These are phyloP conservation scores for Cichorium intybus DNA, from an alignment of 140 eudicot species.

Conservation along the genomic window DNA sequence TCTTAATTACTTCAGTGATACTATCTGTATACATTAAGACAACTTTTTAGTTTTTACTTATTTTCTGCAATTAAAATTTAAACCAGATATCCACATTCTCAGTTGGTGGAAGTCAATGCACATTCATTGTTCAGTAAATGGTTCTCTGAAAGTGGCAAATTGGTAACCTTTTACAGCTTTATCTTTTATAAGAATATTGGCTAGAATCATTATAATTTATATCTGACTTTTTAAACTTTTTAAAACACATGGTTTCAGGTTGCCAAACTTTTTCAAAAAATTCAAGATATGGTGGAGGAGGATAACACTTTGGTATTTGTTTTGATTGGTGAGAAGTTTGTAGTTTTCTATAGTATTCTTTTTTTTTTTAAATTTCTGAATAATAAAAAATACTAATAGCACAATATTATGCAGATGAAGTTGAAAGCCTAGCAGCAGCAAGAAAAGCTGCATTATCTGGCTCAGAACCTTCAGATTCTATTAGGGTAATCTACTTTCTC, in stretches of 20 bases:
- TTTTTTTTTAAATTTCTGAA: background rate
- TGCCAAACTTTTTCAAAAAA: conserved; percentile 91
- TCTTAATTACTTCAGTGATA: background rate
- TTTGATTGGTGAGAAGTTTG: conserved; percentile 76
- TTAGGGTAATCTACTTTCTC: conserved; percentile 54
- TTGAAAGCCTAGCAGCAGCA: conserved; percentile 99
- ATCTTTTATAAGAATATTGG: conserved; percentile 1
- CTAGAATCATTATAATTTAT: background rate
- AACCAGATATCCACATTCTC: conserved; percentile 82
- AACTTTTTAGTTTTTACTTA: conserved; percentile 3
- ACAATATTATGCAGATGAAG: conserved; percentile 73
- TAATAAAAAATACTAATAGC: background rate
- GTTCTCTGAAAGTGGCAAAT: conserved; percentile 98
- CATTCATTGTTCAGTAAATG: conserved; percentile 98
- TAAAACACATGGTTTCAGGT: conserved; percentile 58
- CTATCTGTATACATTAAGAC: conserved; percentile 9
- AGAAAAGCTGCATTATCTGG: conserved; percentile 97
- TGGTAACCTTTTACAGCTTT: conserved; percentile 48
- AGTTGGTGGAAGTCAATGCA: conserved; percentile 92
- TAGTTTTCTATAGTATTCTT: conserved; percentile 2
- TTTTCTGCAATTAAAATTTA: conserved; percentile 6
- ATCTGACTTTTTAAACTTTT: conserved; percentile 15
- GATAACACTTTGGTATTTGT: conserved; percentile 91
- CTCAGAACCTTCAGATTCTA: conserved; percentile 99
- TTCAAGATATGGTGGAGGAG: conserved; percentile 99